These are phyloP conservation scores for Prinsepia uniflora DNA, from an alignment of 306 rosid species.

Conservation along the genomic window DNA sequence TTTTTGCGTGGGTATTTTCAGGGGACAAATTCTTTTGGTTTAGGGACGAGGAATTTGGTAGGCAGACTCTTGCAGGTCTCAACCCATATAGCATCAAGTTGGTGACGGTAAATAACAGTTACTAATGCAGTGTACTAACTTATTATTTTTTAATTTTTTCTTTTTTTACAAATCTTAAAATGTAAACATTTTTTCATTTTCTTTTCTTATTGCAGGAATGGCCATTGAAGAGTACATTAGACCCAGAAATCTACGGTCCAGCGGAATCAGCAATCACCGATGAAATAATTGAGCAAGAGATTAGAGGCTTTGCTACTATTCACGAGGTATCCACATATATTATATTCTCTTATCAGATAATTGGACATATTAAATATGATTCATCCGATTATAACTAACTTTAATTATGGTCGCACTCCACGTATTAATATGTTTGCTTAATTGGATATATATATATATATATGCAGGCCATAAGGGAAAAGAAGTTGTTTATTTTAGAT, in stretches of 20 bases:
- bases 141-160: too few species aligned
- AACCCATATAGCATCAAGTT: slow-evolving; percentile 63
- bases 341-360: not conserved
- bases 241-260: slow-evolving; percentile 64
- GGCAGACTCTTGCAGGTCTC: slow-evolving; percentile 90
- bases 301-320: slow-evolving; percentile 39
- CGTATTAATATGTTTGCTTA: not conserved
- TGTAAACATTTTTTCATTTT: too few species aligned
- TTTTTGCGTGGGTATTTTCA: slow-evolving; percentile 7
- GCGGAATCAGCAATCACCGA: slow-evolving; percentile 61
- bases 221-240: slow-evolving; percentile 79
- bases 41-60: slow-evolving; percentile 70
- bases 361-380: not conserved
- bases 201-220: slow-evolving; percentile 51
- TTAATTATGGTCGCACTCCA: too few species aligned
- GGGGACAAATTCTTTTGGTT: slow-evolving; percentile 89
- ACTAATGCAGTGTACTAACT: not conserved
- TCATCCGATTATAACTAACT: not conserved
- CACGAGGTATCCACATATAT: slow-evolving; percentile 43
- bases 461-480: slow-evolving; percentile 54
- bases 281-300: slow-evolving; percentile 51
- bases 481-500: slow-evolving; percentile 67
- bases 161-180: too few species aligned
- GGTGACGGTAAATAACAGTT: slow-evolving; percentile 49
- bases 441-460: too few species aligned